These are phyloP conservation scores for Boletales sp. DNA, from an alignment of 768 basidiomycete genomes.

Conservation along the genomic window DNA sequence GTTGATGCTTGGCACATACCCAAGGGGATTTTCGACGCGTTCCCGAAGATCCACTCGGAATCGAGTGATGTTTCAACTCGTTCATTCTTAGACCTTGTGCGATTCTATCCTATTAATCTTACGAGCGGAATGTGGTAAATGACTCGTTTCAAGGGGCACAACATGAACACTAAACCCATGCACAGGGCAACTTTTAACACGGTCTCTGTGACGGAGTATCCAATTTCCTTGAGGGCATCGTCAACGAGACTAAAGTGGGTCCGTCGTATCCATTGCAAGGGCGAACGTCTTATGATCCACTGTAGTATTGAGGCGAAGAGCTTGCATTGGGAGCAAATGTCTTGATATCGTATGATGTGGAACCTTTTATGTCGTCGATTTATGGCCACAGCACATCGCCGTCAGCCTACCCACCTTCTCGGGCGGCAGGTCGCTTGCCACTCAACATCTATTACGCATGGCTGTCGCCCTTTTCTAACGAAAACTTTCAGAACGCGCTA, in stretches of 20 bases:
- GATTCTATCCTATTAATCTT: not conserved
- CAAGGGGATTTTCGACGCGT: conserved; percentile 16
- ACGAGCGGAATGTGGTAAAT: conserved; percentile 8
- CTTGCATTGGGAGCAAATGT: not conserved
- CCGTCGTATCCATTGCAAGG: conserved; percentile 1
- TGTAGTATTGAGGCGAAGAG: not conserved
- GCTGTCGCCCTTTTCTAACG: not conserved
- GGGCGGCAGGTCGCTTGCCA: conserved; percentile 34
- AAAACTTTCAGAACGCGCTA: conserved; percentile 33
- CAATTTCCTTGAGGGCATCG: conserved; percentile 6
- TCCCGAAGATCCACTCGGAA: conserved; percentile 18
- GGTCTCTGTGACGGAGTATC: not conserved
- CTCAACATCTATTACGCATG: conserved; percentile 39
- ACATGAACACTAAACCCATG: not conserved
- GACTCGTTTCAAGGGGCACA: not conserved
- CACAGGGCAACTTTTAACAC: not conserved
- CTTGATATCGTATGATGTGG: conserved; percentile 27
- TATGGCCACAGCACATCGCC: conserved; percentile 33
- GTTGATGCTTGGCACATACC: not conserved
- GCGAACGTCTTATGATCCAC: not conserved
- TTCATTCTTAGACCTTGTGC: conserved; percentile 13
- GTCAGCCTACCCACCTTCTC: conserved; percentile 45
- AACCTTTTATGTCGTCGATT: conserved; percentile 45
- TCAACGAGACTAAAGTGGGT: conserved; percentile 8
- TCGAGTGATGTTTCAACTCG: conserved; percentile 4